Conservation (phyloP, 805 yeast species). For the Teunomyces pallodes region DNA sequence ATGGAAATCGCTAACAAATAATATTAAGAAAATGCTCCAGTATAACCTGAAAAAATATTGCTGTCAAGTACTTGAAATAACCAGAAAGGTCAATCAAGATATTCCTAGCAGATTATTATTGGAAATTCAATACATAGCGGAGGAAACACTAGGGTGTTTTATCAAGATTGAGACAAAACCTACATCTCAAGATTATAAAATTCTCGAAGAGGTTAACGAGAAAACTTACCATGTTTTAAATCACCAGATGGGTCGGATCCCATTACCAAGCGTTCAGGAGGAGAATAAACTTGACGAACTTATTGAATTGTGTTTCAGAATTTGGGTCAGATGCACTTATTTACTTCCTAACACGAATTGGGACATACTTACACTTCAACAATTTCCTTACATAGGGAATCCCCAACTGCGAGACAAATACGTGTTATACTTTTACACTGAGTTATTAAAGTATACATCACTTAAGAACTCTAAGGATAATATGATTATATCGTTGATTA, state of each 20-base stretch:
- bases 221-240: conserved; percentile 16
- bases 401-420: conserved; percentile 34
- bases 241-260: conserved; percentile 35
- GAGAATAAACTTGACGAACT: conserved; percentile 19
- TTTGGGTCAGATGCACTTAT: conserved; percentile 28
- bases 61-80: conserved; percentile 7
- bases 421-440: conserved; percentile 24
- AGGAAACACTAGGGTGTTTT: neutral
- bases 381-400: conserved; percentile 40
- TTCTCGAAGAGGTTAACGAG: conserved; percentile 1
- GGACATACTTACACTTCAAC: conserved; percentile 36
- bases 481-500: conserved; percentile 20
- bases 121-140: conserved; percentile 3
- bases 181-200: neutral
- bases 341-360: conserved; percentile 24
- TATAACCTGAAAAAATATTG: neutral
- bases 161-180: neutral
- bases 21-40: neutral
- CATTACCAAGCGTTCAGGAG: conserved; percentile 20
- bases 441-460: conserved; percentile 20
- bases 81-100: conserved; percentile 1
- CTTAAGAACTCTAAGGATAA: conserved; percentile 21
- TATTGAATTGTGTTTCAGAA: conserved; percentile 26
- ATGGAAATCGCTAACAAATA: conserved; percentile 13
- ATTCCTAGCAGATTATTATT: conserved; percentile 3